A percentile compares a stretch with the other conserved stretches of the same genome.
phyloP scores from a whole-genome alignment of 345 rosid species.

The Ailanthus altissimus region DNA sequence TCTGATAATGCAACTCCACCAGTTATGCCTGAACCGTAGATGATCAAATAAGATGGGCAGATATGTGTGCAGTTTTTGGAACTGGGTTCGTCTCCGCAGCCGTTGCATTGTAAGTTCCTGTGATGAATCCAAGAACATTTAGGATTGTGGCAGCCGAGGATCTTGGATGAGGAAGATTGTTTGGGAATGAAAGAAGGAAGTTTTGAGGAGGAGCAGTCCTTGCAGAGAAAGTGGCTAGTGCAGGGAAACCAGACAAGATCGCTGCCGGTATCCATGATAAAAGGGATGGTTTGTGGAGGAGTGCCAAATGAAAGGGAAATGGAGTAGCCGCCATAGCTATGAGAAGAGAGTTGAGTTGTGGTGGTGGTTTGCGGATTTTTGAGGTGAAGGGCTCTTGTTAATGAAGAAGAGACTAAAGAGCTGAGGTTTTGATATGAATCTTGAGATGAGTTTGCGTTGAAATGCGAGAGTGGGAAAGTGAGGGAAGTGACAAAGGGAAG shows the following conservation, averaged over 20 bases:
- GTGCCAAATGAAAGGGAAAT: conserved; percentile 35
- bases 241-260: conserved; percentile 47
- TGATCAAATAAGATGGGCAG: conserved; percentile 41
- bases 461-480: conserved; percentile 28
- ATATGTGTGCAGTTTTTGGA: conserved; percentile 29
- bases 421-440: conserved; percentile 34
- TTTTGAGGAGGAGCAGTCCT: conserved; percentile 29
- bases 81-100: conserved; percentile 3
- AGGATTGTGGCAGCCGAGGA: conserved; percentile 44
- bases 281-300: conserved; percentile 33
- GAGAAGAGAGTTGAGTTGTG: conserved; percentile 21
- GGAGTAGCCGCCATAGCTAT: conserved; percentile 33
- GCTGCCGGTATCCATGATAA: conserved; percentile 38
- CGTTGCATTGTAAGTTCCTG: conserved; percentile 8
- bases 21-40: conserved; percentile 41
- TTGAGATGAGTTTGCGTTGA: conserved; percentile 15
- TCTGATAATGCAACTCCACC: conserved; percentile 41
- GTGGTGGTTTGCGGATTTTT: conserved; percentile 24
- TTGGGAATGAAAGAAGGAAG: conserved; percentile 37
- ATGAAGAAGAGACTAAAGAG: conserved; percentile 31
- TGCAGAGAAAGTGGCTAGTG: conserved; percentile 41
- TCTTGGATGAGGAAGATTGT: conserved; percentile 33
- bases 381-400: conserved; percentile 42
- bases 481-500: conserved; percentile 22
- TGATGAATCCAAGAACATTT: conserved; percentile 49